phyloP scores from a whole-genome alignment of 805 yeast genomes.

The Kazachstania psychrophila region DNA sequence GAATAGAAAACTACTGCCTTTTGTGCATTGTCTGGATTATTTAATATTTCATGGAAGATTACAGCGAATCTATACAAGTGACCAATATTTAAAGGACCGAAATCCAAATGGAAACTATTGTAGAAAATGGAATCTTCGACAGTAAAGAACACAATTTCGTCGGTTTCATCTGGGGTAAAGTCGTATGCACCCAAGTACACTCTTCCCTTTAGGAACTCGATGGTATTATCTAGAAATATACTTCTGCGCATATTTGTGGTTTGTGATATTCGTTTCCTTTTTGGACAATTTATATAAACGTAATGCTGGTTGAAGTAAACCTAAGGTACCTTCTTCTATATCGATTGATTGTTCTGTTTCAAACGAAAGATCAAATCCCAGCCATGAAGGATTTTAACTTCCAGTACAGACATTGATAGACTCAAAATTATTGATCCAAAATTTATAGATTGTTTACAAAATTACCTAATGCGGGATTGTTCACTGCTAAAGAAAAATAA shows the following conservation, averaged over 20 bases:
- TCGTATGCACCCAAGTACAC: slow-evolving; percentile 89
- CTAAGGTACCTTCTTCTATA: too few species aligned
- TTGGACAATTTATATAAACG: too few species aligned
- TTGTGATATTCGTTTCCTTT: slow-evolving; percentile 1
- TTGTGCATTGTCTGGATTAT: slow-evolving; percentile 72
- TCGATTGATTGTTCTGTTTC: too few species aligned
- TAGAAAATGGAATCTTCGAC: slow-evolving; percentile 88
- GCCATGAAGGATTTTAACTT: too few species aligned
- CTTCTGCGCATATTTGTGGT: slow-evolving; percentile 28
- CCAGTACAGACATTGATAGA: too few species aligned
- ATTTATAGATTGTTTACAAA: too few species aligned
- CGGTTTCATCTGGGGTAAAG: slow-evolving; percentile 64
- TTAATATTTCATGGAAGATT: slow-evolving; percentile 79
- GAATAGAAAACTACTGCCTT: slow-evolving; percentile 90
- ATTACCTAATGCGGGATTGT: too few species aligned
- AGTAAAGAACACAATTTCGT: slow-evolving; percentile 72
- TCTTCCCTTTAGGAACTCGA: slow-evolving; percentile 40
- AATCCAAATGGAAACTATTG: slow-evolving; percentile 91
- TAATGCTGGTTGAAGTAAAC: too few species aligned
- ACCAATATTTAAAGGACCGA: slow-evolving; percentile 93
- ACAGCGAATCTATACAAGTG: slow-evolving; percentile 93
- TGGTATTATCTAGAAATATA: slow-evolving; percentile 29
- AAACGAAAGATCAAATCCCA: too few species aligned
- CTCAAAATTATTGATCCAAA: too few species aligned
- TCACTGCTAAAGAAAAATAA: too few species aligned